Percentiles rank a stretch among this genome's conserved stretches.
Conservation (phyloP, 192 early-diverging fungal genomes). For the Coemansia sp. region DNA sequence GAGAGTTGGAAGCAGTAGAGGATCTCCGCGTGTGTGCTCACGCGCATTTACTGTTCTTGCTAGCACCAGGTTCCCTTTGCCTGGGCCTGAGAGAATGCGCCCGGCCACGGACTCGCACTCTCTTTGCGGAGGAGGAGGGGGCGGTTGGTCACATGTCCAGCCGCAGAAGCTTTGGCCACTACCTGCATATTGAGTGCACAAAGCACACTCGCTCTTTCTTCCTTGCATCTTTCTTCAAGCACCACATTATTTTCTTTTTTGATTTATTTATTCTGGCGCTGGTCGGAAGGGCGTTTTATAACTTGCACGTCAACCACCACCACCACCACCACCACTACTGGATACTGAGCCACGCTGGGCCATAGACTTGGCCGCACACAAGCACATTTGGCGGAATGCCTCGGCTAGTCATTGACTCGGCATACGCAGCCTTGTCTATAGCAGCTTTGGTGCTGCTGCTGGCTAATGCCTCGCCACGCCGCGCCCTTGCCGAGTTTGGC, state of each 20-base stretch:
- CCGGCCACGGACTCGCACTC: not conserved
- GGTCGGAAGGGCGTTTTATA: not conserved
- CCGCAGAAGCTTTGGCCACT: not conserved
- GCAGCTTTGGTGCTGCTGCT: slow-evolving; percentile 37
- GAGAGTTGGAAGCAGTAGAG: not conserved
- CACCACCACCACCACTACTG: not conserved
- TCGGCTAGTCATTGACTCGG: slow-evolving; percentile 34
- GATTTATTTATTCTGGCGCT: not conserved
- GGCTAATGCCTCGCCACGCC: slow-evolving; percentile 16
- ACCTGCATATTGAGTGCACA: not conserved
- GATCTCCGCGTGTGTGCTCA: not conserved
- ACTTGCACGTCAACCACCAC: not conserved
- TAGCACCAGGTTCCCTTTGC: not conserved
- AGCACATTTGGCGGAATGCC: slow-evolving; percentile 16
- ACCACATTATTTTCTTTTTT: not conserved
- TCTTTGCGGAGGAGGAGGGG: not conserved
- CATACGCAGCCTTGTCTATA: slow-evolving; percentile 40
- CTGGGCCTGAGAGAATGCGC: not conserved
- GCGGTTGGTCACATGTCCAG: not conserved
- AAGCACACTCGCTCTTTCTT: not conserved
- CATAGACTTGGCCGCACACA: not conserved
- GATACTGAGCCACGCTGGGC: not conserved
- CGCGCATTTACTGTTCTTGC: not conserved
- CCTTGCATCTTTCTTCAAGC: not conserved
- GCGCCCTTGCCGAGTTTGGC: slow-evolving; percentile 47